phyloP scores from a whole-genome alignment of 192 early-diverging fungal species.

The Mortierella antarctica region DNA sequence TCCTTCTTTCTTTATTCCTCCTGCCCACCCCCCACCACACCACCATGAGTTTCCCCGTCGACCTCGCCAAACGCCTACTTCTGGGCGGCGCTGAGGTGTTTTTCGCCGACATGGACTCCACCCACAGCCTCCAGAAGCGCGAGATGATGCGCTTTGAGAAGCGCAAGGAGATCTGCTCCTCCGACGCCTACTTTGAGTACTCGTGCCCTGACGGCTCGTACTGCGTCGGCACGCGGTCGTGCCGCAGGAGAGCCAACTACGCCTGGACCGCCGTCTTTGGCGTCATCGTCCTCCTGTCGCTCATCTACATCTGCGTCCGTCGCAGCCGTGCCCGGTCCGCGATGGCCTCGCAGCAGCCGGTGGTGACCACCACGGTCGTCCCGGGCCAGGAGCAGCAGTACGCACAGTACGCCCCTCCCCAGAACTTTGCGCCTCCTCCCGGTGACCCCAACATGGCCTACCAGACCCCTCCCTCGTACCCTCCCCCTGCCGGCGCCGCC shows the following conservation, averaged over 20 bases:
- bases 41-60: slow-evolving; percentile 1
- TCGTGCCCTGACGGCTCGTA: slow-evolving; percentile 18
- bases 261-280: slow-evolving; percentile 36
- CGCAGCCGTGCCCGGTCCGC: slow-evolving; percentile 15
- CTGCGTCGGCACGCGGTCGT: slow-evolving; percentile 4
- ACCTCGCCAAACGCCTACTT: slow-evolving; percentile 3
- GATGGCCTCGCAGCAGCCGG: background rate
- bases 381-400: slow-evolving; percentile 7
- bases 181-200: background rate
- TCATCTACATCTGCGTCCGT: slow-evolving; percentile 1
- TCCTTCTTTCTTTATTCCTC: slow-evolving; percentile 2
- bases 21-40: background rate
- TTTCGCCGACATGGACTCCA: background rate
- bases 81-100: slow-evolving; percentile 8
- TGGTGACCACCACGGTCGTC: slow-evolving; percentile 4
- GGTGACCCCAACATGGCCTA: slow-evolving; percentile 51
- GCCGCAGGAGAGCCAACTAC: slow-evolving; percentile 36
- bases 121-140: slow-evolving; percentile 26
- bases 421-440: slow-evolving; percentile 25
- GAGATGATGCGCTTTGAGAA: slow-evolving; percentile 40
- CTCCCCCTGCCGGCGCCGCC: slow-evolving; percentile 8
- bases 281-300: slow-evolving; percentile 6
- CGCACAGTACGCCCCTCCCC: background rate
- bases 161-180: slow-evolving; percentile 13
- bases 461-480: slow-evolving; percentile 19